phyloP scores from a whole-genome alignment of 495 filamentous ascomycete genomes.

The Neurospora cerealis region DNA sequence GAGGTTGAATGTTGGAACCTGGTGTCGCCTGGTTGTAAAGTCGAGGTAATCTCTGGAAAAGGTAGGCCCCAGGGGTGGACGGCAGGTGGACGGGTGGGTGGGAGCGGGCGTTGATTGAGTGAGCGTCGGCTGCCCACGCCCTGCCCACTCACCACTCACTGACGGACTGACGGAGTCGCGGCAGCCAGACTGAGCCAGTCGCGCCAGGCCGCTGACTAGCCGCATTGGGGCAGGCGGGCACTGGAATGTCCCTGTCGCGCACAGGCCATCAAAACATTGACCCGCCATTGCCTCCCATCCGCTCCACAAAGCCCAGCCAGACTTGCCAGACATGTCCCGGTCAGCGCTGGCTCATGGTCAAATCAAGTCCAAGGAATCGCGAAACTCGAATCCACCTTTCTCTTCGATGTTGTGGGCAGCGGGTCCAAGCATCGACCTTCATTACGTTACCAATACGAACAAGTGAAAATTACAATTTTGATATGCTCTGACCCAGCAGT shows the following conservation, averaged over 20 bases:
- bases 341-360: not conserved
- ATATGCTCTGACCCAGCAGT: not conserved
- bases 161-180: not conserved
- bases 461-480: not conserved
- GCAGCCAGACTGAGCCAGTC: conserved; percentile 5
- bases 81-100: conserved; percentile 7
- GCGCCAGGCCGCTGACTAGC: conserved; percentile 24
- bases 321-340: not conserved
- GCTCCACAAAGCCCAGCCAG: not conserved
- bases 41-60: not conserved
- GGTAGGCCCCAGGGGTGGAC: not conserved
- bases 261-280: conserved; percentile 15
- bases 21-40: conserved; percentile 1
- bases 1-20: not conserved
- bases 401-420: not conserved
- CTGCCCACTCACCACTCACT: not conserved
- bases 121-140: conserved; percentile 2
- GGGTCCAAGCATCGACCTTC: not conserved
- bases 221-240: conserved; percentile 8
- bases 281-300: not conserved
- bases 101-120: not conserved
- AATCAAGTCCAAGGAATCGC: not conserved
- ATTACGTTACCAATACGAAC: not conserved
- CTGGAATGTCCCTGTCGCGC: conserved; percentile 8
- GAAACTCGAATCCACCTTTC: not conserved